A percentile compares a stretch with the other conserved stretches of the same genome.
Conservation (phyloP, 805 yeast species). For the Candida railenensis region DNA sequence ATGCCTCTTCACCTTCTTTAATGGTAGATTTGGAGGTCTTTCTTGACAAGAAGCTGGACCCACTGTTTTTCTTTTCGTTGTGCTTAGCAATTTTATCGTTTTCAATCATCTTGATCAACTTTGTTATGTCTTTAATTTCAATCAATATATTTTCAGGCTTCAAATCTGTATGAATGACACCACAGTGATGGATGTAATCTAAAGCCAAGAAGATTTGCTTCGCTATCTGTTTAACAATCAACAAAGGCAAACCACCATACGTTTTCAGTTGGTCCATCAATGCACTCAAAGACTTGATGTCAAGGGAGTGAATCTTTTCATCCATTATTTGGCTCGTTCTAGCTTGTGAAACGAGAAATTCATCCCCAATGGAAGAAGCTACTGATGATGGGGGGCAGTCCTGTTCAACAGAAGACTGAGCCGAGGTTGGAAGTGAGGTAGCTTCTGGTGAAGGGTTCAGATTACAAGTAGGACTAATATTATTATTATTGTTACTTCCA, state of each 20-base stretch:
- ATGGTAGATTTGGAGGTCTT: background rate
- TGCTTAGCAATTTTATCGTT: slow-evolving; percentile 19
- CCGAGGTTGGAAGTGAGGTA: background rate
- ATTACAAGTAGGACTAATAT: background rate
- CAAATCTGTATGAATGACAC: slow-evolving; percentile 41
- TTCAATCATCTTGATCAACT: slow-evolving; percentile 45
- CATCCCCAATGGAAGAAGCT: slow-evolving; percentile 3
- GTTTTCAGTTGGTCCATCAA: slow-evolving; percentile 36
- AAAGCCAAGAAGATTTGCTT: slow-evolving; percentile 55
- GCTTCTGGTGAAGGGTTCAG: background rate
- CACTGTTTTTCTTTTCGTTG: slow-evolving; percentile 3
- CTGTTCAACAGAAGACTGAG: background rate
- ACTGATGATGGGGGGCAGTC: background rate
- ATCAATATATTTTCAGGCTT: slow-evolving; percentile 40
- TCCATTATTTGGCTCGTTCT: slow-evolving; percentile 4
- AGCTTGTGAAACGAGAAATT: background rate
- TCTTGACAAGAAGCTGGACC: background rate
- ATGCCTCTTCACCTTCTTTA: background rate
- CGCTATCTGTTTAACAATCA: slow-evolving; percentile 53
- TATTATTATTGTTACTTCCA: background rate
- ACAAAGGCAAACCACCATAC: slow-evolving; percentile 54
- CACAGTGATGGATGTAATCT: slow-evolving; percentile 53
- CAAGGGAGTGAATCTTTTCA: slow-evolving; percentile 11
- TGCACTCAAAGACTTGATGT: slow-evolving; percentile 24
- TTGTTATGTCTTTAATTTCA: slow-evolving; percentile 48